Evolutionary conservation across 164 flowering plant species (phyloP), one percentile per base, ranked within the genome.

Genomic region (Euptelea pleiosperma): DNA sequence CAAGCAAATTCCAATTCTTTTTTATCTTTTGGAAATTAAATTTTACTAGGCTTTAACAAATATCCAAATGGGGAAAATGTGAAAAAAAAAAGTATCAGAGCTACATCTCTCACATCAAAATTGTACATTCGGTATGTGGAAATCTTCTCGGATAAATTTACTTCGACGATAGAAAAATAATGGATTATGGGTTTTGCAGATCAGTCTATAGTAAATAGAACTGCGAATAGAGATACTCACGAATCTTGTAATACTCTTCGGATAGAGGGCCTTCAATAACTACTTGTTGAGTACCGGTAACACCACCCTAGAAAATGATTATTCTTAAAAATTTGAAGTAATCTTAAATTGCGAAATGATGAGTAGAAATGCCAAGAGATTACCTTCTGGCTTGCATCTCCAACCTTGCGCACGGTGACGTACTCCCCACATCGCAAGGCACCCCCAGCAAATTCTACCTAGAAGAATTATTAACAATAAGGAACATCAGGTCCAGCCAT

Each of bases 381-480:
- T 39, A 84, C 97, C 92, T 89, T 90, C 63, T 90, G 97, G 66
- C 58, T 81, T 11, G 87, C 63, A 67, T 78, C 87, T 55, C 88
- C 94, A 52, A 93, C 82, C 66, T 90, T 93, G 1, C 97, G 84
- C 65, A 93, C 24, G 0, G 97, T 88, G 60, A 86, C 87, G 33
- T 79, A 76, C 70, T 90, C 95, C 34, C 97, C 99, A 60, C 96
- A 93, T 52, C 97, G 77, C 69, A 88, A 66, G 54, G 96, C 96
- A 25, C 97, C 97, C 31, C 84, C 87, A 22, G 89, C 67, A 75
- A 93, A 90, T 70, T 93, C 97, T 24, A 78, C 99, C 99, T 93
- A 77, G 39, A 70, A 46, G 4, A 21, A 30, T 16, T 8, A 16
- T 35, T 2, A 41, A 53, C 35, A 16, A 14, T 16, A 0, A 24